Evolutionary conservation across 768 basidiomycete species (phyloP).

Genomic region (Termitomyces sp.): DNA sequence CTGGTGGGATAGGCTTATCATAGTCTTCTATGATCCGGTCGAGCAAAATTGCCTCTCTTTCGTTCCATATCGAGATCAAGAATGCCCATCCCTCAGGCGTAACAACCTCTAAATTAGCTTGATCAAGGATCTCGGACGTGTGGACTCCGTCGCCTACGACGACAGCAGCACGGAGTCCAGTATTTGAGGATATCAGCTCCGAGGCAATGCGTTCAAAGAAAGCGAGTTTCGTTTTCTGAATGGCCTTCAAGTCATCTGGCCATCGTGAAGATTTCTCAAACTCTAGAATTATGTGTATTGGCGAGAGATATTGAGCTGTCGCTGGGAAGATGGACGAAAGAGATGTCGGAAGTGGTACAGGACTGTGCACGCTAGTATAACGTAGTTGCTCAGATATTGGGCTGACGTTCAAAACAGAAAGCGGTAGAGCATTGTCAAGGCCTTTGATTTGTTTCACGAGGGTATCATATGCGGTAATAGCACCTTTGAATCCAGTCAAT

Average conservation of each 20-base stretch:
- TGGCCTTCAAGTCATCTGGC: constrained; percentile 91
- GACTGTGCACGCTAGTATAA: constrained; percentile 80
- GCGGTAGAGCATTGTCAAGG: constrained; percentile 67
- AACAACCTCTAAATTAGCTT: constrained; percentile 68
- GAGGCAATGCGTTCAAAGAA: constrained; percentile 80
- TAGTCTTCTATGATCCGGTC: constrained; percentile 58
- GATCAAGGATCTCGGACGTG: constrained; percentile 59
- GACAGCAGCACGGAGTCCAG: constrained; percentile 52
- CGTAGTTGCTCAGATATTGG: constrained; percentile 71
- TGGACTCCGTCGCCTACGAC: constrained; percentile 46
- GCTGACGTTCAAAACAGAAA: constrained; percentile 71
- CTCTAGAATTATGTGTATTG: constrained; percentile 74
- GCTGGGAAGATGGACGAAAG: constrained; percentile 46
- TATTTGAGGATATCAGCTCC: constrained; percentile 47
- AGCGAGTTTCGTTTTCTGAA: constrained; percentile 92
- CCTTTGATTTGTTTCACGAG: constrained; percentile 73
- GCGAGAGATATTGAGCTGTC: constrained; percentile 60
- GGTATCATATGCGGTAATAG: constrained; percentile 72
- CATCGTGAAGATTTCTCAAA: constrained; percentile 91
- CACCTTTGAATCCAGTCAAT: constrained; percentile 62
- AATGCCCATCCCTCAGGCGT: constrained; percentile 87
- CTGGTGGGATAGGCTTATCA: constrained; percentile 30
- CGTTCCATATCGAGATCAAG: constrained; percentile 77
- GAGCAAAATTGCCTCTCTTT: constrained; percentile 76
- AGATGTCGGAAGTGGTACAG: constrained; percentile 58